Base-by-base conservation (phyloP, 257 asterid species). In the Solanum appendiculatum region DNA sequence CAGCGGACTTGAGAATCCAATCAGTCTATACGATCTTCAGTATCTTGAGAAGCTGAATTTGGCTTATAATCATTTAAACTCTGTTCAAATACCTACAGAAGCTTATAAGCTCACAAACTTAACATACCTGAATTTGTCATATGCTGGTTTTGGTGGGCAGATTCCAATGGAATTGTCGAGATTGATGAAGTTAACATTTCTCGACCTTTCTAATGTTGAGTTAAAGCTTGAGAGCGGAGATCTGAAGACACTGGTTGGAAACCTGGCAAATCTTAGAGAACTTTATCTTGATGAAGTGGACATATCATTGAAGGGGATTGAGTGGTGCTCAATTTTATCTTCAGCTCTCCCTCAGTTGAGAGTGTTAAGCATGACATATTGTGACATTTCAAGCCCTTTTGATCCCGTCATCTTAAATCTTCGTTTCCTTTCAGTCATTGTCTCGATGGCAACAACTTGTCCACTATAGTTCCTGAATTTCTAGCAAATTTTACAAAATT, bases 131-230 rank as follows among this genome's bases (percentile, higher is more conserved):
- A 91, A 94, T 83, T 13, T 95, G 89, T 94, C 97, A 1, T n/a
- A 73, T 66, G 90, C 96, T 13, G 91, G 94, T 69, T 92, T 94
- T 64, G 91, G 36, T 1, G 93, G 97, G 21, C 92, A 92, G 54
- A 83, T 94, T 83, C 93, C 94, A 0, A 2, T 82, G 5, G 93
- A 94, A 73, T 37, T 94, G 60, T 83, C 93, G 4, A 33, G 31
- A 11, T 27, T 94, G 90, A 85, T 23, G 23, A 90, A 86, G 20
- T 86, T 93, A 91, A 86, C 9, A 7, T 7, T 69, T 69, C 42
- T 33, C 33, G 78, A 69, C 78, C 7, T 69, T 69, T 69, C 42
- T 69, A 14, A 14, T 46, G 21, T 46, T 20, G 20, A 2, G 2
- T 73, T 75, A 25, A 75, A 40, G 13, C 83, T 40, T 5, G 36